Base-by-base conservation (phyloP, 176 grass and related monocot species). In the Ensete ventricosum region DNA sequence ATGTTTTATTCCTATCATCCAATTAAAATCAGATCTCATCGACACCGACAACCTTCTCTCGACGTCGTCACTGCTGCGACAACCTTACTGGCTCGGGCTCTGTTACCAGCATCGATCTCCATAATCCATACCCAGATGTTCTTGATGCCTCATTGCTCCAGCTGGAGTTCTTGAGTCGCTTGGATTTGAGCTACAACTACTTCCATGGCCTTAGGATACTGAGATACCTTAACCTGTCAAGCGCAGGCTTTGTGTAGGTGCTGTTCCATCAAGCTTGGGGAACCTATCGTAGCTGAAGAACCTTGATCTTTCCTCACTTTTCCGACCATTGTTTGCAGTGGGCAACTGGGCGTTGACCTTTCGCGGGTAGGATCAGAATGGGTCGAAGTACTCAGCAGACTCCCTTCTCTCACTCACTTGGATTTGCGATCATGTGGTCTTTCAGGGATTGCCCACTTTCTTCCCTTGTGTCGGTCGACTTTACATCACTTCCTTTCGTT, bases 181-280 rank as follows among this genome's bases (percentile, higher is more conserved):
- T 85, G 9, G 80, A 85, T 62, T 77, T 88, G 20, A 43, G 66
- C 2, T 0, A 0, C 1, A 82, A 69, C 51, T 10, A 85, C 50
- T 85, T 82, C 21, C 9, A 1, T 1, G 79, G 79, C 1, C 11
- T 11, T 0, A n/a, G 9, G 27, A 79, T 85, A 76, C 83, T 74
- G 57, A 80, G 23, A 19, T 85, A 89, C 53, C 83, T 83, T 9
- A 70, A 85, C 76, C 65, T 89, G 17, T 76, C 71, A 9, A 0
- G 0, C 0, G 11, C 76, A 8, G 0, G 1, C 10, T 83, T 89
- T 54, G 24, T 17, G n/a, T n/a, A 20, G 83, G 87, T 8, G 64
- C 4, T 10, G 60, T 86, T 66, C 80, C 87, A 14, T 67, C 9
- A 7, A 34, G 1, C 3, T 4, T 67, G 25, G 64, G 64, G 34